Conservation (phyloP, 345 rosid species). For the Citropsis articulata region DNA sequence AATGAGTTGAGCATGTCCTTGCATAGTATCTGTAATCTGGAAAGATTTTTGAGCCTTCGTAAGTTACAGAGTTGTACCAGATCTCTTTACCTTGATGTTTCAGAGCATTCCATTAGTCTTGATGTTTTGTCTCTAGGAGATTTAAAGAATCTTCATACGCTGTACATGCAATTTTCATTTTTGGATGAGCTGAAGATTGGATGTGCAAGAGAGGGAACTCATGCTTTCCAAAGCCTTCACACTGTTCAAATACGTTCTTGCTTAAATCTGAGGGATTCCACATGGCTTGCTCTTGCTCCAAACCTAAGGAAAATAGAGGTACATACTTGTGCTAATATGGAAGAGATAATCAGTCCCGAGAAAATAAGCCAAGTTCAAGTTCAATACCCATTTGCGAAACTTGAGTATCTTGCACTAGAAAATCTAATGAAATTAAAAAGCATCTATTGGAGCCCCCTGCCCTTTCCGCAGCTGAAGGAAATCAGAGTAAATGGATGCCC, state of each 20-base stretch:
- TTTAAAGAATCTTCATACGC: neutral
- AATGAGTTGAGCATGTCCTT: neutral
- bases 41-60: neutral
- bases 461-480: neutral
- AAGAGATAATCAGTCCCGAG: neutral
- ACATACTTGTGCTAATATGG: neutral
- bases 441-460: neutral
- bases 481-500: constrained; percentile 12
- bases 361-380: neutral
- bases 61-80: neutral
- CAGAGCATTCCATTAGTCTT: neutral
- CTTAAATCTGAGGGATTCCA: neutral
- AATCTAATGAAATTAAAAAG: neutral
- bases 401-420: neutral
- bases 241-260: neutral
- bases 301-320: neutral
- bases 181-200: neutral
- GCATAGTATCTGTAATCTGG: neutral
- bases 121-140: neutral
- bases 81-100: neutral
- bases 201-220: neutral
- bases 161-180: neutral
- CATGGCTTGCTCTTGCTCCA: neutral
- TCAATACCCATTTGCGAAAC: neutral
- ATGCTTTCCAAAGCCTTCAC: neutral